A percentile compares a stretch with the other conserved stretches of the same genome.
Conservation (phyloP, 2,329 filamentous ascomycete genomes). For the Annulohypoxylon truncatum region DNA sequence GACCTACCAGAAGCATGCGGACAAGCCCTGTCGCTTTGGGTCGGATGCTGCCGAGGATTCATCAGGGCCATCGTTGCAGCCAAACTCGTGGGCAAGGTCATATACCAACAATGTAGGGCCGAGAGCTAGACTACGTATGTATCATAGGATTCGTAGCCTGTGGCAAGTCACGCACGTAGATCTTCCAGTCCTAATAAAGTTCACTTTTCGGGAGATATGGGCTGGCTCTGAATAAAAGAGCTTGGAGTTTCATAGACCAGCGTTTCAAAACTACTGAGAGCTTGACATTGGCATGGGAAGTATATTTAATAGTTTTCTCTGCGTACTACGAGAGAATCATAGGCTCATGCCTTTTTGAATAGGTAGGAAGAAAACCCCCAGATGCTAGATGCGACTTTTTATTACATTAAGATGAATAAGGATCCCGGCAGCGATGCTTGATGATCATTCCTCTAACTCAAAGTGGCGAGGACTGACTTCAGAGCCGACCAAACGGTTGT, state of each 20-base stretch:
- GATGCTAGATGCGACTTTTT: constrained; percentile 8
- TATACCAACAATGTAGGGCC: constrained; percentile 46
- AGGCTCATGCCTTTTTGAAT: neutral
- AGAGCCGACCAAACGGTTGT: constrained; percentile 49
- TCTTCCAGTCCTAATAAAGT: constrained; percentile 6
- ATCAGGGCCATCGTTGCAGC: constrained; percentile 27
- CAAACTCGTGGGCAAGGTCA: constrained; percentile 20
- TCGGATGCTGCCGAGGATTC: constrained; percentile 47
- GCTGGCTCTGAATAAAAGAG: neutral
- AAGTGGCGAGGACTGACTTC: constrained; percentile 50
- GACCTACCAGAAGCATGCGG: constrained; percentile 39
- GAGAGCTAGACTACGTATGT: constrained; percentile 39
- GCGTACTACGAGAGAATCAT: neutral
- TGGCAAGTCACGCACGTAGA: constrained; percentile 22
- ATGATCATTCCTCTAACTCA: constrained; percentile 45
- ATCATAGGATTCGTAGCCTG: neutral
- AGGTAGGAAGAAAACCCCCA: constrained; percentile 15
- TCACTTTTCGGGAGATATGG: constrained; percentile 3
- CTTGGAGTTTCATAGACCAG: neutral
- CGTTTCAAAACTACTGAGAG: neutral
- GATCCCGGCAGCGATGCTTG: constrained; percentile 42
- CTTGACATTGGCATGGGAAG: neutral
- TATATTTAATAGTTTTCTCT: neutral
- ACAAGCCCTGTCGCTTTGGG: constrained; percentile 43
- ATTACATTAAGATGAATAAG: constrained; percentile 34